phyloP scores from a whole-genome alignment of 345 rosid genomes.

The Hirschfeldia incana region DNA sequence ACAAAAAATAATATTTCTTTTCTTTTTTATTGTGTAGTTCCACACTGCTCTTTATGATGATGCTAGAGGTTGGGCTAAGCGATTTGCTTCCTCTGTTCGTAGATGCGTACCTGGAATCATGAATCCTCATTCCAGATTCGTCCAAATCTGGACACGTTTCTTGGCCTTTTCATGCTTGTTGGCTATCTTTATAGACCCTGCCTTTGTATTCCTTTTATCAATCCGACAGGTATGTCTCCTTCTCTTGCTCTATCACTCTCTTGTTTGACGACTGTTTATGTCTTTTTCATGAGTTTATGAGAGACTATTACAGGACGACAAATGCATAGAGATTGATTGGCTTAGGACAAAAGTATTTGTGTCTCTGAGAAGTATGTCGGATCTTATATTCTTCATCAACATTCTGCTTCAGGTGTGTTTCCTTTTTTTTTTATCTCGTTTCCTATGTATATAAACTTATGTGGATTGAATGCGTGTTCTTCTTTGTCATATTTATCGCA shows the following conservation, averaged over 20 bases:
- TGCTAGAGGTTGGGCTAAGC: conserved; percentile 82
- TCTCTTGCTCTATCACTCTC: not conserved
- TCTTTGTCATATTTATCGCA: conserved; percentile 34
- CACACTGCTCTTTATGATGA: conserved; percentile 69
- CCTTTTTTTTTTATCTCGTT: conserved; percentile 1
- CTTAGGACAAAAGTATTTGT: conserved; percentile 47
- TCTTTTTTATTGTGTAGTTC: conserved; percentile 44
- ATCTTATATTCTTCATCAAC: conserved; percentile 63
- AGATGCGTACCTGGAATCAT: conserved; percentile 58
- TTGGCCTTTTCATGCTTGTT: conserved; percentile 68
- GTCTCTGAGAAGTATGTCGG: conserved; percentile 57
- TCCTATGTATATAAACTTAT: not conserved
- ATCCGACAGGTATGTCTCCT: conserved; percentile 45
- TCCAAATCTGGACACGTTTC: conserved; percentile 69
- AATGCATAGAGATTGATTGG: conserved; percentile 58
- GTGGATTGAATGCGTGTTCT: not conserved
- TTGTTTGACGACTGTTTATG: not conserved
- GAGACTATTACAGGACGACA: conserved; percentile 46
- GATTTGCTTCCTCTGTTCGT: conserved; percentile 44
- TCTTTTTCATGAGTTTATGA: conserved; percentile 1
- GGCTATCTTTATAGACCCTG: conserved; percentile 80
- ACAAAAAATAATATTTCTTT: not conserved
- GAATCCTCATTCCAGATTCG: conserved; percentile 75
- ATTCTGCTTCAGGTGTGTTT: conserved; percentile 76
- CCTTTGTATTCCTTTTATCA: conserved; percentile 71